Evolutionary conservation across 2,329 filamentous ascomycete species (phyloP).

Genomic region (Cercospora sp.): DNA sequence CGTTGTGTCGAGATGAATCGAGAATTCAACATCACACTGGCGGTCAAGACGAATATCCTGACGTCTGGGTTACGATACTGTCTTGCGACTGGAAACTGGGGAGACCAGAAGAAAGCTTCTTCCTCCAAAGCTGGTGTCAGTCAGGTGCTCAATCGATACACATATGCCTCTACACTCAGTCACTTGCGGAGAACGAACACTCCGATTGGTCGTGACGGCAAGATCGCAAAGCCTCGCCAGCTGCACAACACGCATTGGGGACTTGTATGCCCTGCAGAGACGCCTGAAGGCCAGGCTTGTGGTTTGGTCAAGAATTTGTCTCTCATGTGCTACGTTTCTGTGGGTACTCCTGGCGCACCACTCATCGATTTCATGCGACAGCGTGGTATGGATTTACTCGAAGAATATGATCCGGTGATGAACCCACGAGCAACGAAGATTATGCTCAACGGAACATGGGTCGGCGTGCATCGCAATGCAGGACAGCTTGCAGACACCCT

Average conservation of each 20-base stretch:
- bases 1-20: conserved; percentile 85
- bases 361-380: conserved; percentile 95
- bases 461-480: conserved; percentile 89
- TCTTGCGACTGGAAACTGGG: conserved; percentile 97
- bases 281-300: conserved; percentile 96
- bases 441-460: conserved; percentile 98
- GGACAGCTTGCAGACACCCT: conserved; percentile 70
- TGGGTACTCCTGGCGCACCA: conserved; percentile 86
- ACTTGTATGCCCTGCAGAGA: conserved; percentile 93
- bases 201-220: conserved; percentile 94
- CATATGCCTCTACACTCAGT: conserved; percentile 92
- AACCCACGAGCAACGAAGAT: conserved; percentile 95
- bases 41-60: conserved; percentile 86
- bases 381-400: conserved; percentile 91
- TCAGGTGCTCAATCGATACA: conserved; percentile 96
- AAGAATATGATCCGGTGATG: conserved; percentile 70
- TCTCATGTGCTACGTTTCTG: conserved; percentile 97
- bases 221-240: conserved; percentile 96
- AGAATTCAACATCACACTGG: conserved; percentile 87
- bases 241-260: conserved; percentile 99
- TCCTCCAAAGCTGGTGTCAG: conserved; percentile 95
- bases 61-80: conserved; percentile 97
- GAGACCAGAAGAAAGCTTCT: conserved; percentile 97
- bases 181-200: conserved; percentile 98
- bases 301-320: conserved; percentile 97